Percentiles rank a stretch among this genome's conserved stretches.
Conservation (phyloP, 2,329 filamentous ascomycete species). For the Ceratocystis colombiana region DNA sequence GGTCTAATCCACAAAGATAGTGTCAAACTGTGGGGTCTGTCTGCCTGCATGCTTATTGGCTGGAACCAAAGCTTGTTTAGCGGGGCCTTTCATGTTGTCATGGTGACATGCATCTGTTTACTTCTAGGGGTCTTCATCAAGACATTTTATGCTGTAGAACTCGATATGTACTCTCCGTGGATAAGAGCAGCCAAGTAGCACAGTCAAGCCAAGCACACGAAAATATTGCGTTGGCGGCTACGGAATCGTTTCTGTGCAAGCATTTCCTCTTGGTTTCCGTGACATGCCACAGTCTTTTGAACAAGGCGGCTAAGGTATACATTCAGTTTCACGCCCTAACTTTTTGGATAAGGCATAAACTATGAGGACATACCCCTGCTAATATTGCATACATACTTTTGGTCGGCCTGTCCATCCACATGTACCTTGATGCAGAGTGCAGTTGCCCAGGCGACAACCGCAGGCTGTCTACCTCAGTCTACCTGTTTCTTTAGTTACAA, state of each 20-base stretch:
- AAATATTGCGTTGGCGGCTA: background rate
- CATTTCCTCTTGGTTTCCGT: background rate
- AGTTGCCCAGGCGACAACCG: slow-evolving; percentile 9
- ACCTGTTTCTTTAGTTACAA: slow-evolving; percentile 26
- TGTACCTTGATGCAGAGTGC: background rate
- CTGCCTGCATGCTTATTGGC: background rate
- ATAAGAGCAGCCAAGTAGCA: background rate
- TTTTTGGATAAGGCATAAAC: background rate
- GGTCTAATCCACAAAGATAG: too few relatives aligned
- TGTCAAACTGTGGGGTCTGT: too few relatives aligned
- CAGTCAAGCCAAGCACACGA: background rate
- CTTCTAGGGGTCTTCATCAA: background rate
- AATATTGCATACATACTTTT: background rate
- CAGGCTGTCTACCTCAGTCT: background rate
- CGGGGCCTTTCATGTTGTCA: background rate
- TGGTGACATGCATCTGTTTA: background rate
- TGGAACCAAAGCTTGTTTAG: background rate
- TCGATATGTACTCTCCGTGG: background rate
- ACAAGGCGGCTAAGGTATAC: background rate
- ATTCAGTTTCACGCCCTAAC: background rate
- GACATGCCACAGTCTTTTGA: background rate
- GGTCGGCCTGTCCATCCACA: background rate
- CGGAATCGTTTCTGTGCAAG: background rate
- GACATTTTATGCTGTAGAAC: background rate
- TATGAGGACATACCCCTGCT: background rate